phyloP scores from a whole-genome alignment of 495 filamentous ascomycete genomes.

The Neurospora discreta region DNA sequence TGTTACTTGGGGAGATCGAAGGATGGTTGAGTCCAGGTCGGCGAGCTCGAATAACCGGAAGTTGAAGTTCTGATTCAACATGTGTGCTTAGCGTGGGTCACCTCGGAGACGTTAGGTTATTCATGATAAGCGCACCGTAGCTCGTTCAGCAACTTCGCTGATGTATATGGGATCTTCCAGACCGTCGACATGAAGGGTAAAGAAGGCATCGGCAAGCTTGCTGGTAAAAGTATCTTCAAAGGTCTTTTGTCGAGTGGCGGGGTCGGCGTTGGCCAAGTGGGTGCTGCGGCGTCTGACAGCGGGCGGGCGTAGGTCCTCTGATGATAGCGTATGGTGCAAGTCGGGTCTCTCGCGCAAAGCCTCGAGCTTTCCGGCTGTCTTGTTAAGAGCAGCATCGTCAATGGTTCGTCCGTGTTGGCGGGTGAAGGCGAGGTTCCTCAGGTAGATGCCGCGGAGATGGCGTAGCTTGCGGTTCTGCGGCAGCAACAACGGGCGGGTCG shows the following conservation, averaged over 20 bases:
- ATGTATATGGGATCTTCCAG: slow-evolving; percentile 71
- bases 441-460: slow-evolving; percentile 74
- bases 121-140: slow-evolving; percentile 42
- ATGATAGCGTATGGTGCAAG: slow-evolving; percentile 62
- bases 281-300: slow-evolving; percentile 55
- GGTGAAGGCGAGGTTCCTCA: slow-evolving; percentile 70
- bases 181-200: slow-evolving; percentile 63
- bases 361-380: slow-evolving; percentile 58
- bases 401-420: slow-evolving; percentile 60
- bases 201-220: slow-evolving; percentile 80
- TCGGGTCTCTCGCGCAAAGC: slow-evolving; percentile 41
- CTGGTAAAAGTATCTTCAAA: slow-evolving; percentile 60
- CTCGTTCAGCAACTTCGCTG: slow-evolving; percentile 67
- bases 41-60: slow-evolving; percentile 81
- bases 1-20: slow-evolving; percentile 49
- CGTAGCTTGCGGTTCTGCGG: slow-evolving; percentile 78
- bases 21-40: slow-evolving; percentile 51
- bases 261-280: slow-evolving; percentile 56
- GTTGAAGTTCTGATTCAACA: slow-evolving; percentile 54
- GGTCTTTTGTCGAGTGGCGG: slow-evolving; percentile 58
- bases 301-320: slow-evolving; percentile 47
- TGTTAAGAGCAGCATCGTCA: slow-evolving; percentile 76
- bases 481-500: slow-evolving; percentile 33
- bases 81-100: not conserved
- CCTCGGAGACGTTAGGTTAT: not conserved